phyloP scores from a whole-genome alignment of 2,329 filamentous ascomycete genomes.

The Golovinomyces cichoracearum region DNA sequence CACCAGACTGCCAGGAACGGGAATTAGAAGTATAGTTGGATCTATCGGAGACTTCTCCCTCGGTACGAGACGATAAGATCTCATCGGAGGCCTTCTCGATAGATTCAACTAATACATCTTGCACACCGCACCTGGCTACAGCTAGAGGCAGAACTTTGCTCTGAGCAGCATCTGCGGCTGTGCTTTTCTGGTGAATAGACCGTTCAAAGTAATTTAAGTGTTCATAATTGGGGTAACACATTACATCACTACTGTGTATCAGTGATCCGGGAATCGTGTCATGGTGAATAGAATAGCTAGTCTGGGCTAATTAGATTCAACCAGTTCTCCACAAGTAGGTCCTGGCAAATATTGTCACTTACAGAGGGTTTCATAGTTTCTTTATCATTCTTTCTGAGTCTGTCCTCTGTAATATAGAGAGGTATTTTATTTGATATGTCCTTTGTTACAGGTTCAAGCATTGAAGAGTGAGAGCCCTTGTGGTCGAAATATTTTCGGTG shows the following conservation, averaged over 20 bases:
- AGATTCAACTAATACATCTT: slow-evolving; percentile 15
- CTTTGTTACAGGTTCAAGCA: background rate
- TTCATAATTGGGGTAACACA: slow-evolving; percentile 8
- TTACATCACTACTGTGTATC: slow-evolving; percentile 10
- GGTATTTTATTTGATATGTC: no score
- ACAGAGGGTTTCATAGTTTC: background rate
- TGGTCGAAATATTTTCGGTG: background rate
- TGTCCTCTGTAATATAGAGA: background rate
- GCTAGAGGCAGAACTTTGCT: slow-evolving; percentile 11
- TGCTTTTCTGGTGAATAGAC: slow-evolving; percentile 4
- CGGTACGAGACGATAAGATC: slow-evolving; percentile 1
- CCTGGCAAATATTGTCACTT: background rate
- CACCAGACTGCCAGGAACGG: slow-evolving; percentile 7
- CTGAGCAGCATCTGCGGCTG: slow-evolving; percentile 5
- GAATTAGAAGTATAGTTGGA: slow-evolving; percentile 6
- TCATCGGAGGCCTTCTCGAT: slow-evolving; percentile 13
- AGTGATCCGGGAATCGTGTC: slow-evolving; percentile 3
- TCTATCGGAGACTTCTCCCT: slow-evolving; percentile 1
- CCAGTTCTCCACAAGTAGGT: background rate
- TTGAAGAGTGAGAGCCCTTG: background rate
- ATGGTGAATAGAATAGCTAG: slow-evolving; percentile 6
- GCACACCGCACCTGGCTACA: slow-evolving; percentile 10
- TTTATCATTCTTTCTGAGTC: background rate
- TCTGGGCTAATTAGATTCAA: slow-evolving; percentile 7
- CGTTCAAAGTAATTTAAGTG: slow-evolving; percentile 7